phyloP scores from a whole-genome alignment of 169 alveolate genomes.

The Pseudocohnilembus persalinus region DNA sequence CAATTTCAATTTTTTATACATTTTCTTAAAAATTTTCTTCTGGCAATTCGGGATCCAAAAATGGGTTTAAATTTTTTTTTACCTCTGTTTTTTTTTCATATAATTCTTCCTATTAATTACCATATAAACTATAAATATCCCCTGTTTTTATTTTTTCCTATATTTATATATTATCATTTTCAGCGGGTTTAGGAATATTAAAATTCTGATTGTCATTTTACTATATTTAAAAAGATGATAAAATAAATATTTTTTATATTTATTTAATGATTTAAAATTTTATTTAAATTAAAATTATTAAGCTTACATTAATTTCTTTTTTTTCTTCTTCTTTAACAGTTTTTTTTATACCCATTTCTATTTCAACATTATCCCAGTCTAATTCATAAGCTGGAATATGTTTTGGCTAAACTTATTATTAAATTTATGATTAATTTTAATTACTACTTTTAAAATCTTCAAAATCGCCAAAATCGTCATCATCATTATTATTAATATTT shows the following conservation, averaged over 20 bases:
- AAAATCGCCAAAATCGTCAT: constrained; percentile 14
- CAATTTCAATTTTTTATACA: neutral
- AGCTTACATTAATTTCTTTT: neutral
- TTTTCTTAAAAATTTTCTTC: neutral
- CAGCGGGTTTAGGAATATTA: neutral
- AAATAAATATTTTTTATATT: no score
- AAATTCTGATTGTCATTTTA: neutral
- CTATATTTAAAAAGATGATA: no score
- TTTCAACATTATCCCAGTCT: neutral
- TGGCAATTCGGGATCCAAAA: no score
- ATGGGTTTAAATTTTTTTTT: no score
- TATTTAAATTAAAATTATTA: no score
- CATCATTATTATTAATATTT: no score
- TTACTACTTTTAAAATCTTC: neutral
- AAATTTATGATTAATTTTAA: neutral
- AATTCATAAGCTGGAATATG: neutral
- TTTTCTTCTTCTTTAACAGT: neutral
- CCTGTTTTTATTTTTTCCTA: neutral
- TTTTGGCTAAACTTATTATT: neutral
- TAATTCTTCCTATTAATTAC: neutral
- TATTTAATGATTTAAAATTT: no score
- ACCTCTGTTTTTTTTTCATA: neutral
- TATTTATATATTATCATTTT: neutral
- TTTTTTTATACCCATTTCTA: neutral
- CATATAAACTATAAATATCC: neutral